Evolutionary conservation across 371 early-diverging fungal species (phyloP).

Genomic region (Mortierella sp.): DNA sequence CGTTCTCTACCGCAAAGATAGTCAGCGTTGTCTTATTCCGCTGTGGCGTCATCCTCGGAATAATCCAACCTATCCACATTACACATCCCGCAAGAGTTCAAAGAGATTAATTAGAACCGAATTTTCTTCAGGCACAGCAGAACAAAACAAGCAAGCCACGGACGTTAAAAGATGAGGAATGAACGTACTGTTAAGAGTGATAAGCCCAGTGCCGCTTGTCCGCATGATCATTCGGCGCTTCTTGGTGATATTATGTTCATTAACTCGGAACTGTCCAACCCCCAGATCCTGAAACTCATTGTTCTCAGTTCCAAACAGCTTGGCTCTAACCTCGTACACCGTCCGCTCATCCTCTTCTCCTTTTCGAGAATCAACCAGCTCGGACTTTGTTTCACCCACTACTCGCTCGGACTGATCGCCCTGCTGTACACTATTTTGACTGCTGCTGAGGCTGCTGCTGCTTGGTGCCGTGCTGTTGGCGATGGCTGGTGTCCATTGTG

Average conservation of each 20-base stretch:
- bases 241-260: conserved; percentile 34
- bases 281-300: conserved; percentile 38
- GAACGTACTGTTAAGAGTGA: conserved; percentile 50
- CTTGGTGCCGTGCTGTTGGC: background rate
- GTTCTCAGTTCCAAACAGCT: conserved; percentile 22
- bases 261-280: conserved; percentile 50
- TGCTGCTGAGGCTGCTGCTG: background rate
- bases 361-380: conserved; percentile 39
- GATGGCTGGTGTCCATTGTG: background rate
- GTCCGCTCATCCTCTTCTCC: conserved; percentile 50
- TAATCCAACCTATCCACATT: conserved; percentile 41
- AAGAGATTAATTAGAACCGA: background rate
- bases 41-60: conserved; percentile 32
- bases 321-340: conserved; percentile 46
- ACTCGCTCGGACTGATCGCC: conserved; percentile 25
- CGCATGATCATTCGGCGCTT: conserved; percentile 56
- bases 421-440: background rate
- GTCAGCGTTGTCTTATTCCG: conserved; percentile 31
- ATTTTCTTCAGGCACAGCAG: no score
- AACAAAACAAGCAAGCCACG: background rate
- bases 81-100: background rate
- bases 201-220: conserved; percentile 25
- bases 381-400: conserved; percentile 46
- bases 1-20: conserved; percentile 40
- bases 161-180: background rate